Base-by-base conservation (phyloP, 2,329 filamentous ascomycete species). In the Pseudocercospora pini-densiflorae region DNA sequence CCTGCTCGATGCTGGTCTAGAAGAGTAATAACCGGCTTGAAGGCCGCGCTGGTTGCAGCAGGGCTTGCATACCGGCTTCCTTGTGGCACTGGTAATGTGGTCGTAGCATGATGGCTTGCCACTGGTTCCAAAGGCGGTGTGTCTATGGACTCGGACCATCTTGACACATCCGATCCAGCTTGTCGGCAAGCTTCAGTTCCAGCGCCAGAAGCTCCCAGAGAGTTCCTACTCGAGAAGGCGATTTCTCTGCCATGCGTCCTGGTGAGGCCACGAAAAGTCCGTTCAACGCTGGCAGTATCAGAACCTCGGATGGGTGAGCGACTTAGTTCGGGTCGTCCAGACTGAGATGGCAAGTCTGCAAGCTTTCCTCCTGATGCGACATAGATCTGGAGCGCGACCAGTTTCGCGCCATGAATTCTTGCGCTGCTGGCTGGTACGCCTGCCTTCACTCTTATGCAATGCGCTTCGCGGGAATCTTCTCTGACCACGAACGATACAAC, bases 171-270 rank as follows among this genome's bases (percentile, higher is more conserved):
- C 49, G 19, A 23, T 54, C 49, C 19, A 54, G 24, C 49, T 54
- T 54, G 21, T 54, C 49, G 21, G 49, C 49, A 16, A 54, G 24
- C 49, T 29, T n/a, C 49, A 54, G 49, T 54, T 54, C 49, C 49
- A 54, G 23, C 23, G 16, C 49, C 2, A 54, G 24, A 23, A 54
- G 24, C 49, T 54, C 49, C 49, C 49, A 54, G 1, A 54, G 24
- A 14, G 49, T 54, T 19, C 23, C 21, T n/a, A n/a, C n/a, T 29
- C 21, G 49, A 14, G 16, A 19, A 14, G 21, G 19, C 49, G 21
- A 24, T 29, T 3, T 24, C 21, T 24, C 21, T 19, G 24, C 16
- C 8, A 24, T 29, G 5, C 21, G 19, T 54, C 9, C 21, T 14
- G 2, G 21, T 24, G 21, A 14, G 24, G 49, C 16, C 49, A 54